phyloP scores from a whole-genome alignment of 2,329 filamentous ascomycete species.

The Fusarium decemcellulare region DNA sequence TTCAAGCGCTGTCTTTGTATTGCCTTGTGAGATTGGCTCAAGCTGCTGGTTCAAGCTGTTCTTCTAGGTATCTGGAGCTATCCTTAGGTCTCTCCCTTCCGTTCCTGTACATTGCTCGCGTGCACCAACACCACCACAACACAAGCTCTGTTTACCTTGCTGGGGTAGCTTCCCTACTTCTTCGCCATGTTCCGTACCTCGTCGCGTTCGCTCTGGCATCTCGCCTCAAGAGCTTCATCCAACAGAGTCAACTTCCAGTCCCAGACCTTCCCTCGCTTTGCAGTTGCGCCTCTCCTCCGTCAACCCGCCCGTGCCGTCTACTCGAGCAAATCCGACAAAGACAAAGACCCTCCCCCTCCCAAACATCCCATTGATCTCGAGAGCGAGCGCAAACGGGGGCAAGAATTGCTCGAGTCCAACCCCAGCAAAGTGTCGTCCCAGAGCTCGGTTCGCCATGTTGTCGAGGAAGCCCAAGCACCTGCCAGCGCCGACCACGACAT shows the following conservation, averaged over 20 bases:
- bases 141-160: not conserved
- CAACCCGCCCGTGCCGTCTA: conserved; percentile 38
- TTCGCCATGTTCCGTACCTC: conserved; percentile 49
- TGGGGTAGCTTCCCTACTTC: not conserved
- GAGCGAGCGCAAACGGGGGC: conserved; percentile 66
- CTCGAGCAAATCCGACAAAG: conserved; percentile 42
- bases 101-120: conserved; percentile 6
- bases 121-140: conserved; percentile 3
- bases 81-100: not conserved
- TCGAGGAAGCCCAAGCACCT: conserved; percentile 51
- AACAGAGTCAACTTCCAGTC: not conserved
- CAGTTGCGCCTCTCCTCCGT: conserved; percentile 28
- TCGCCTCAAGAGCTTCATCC: conserved; percentile 36
- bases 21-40: not conserved
- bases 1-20: not conserved
- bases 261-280: conserved; percentile 18
- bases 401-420: conserved; percentile 69
- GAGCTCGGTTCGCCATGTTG: conserved; percentile 68
- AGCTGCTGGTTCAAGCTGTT: not conserved
- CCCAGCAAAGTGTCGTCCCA: conserved; percentile 73
- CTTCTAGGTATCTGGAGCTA: not conserved
- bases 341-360: conserved; percentile 40
- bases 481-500: conserved; percentile 46
- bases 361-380: conserved; percentile 63
- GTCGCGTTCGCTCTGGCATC: conserved; percentile 43